These are phyloP conservation scores for Lachnellula cervina DNA, from an alignment of 2,329 filamentous ascomycete genomes.

Conservation along the genomic window DNA sequence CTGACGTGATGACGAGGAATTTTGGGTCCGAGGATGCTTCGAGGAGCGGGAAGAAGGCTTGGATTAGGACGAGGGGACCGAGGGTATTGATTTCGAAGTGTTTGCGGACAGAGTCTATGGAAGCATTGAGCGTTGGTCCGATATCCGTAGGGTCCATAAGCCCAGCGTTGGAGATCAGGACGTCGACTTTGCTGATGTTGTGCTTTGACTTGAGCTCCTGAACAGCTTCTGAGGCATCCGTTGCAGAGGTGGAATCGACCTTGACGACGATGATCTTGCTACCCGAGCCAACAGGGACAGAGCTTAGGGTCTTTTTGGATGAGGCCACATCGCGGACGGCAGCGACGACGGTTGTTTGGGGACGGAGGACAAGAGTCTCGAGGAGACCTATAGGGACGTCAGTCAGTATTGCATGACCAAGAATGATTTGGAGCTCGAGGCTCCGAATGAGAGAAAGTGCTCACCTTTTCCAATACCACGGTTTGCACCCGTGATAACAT, in stretches of 20 bases:
- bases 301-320: constrained; percentile 27
- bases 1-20: constrained; percentile 34
- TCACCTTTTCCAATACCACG: constrained; percentile 29
- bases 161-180: constrained; percentile 48
- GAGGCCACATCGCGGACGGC: constrained; percentile 31
- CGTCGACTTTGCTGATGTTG: constrained; percentile 41
- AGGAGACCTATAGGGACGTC: constrained; percentile 17
- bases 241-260: constrained; percentile 36
- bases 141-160: constrained; percentile 29
- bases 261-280: constrained; percentile 40
- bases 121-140: constrained; percentile 29
- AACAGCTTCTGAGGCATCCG: constrained; percentile 34
- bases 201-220: constrained; percentile 28
- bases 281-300: constrained; percentile 15
- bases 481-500: constrained; percentile 20
- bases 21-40: constrained; percentile 32
- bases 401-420: too few relatives aligned
- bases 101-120: constrained; percentile 33
- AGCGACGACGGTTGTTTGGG: constrained; percentile 37
- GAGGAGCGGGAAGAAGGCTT: constrained; percentile 40
- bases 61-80: constrained; percentile 39
- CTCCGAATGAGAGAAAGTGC: too few relatives aligned
- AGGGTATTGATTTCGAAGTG: constrained; percentile 41
- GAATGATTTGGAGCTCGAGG: too few relatives aligned
- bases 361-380: constrained; percentile 30